Base-by-base conservation (phyloP, 495 filamentous ascomycete species). In the Hyphodiscus hymeniophilus region DNA sequence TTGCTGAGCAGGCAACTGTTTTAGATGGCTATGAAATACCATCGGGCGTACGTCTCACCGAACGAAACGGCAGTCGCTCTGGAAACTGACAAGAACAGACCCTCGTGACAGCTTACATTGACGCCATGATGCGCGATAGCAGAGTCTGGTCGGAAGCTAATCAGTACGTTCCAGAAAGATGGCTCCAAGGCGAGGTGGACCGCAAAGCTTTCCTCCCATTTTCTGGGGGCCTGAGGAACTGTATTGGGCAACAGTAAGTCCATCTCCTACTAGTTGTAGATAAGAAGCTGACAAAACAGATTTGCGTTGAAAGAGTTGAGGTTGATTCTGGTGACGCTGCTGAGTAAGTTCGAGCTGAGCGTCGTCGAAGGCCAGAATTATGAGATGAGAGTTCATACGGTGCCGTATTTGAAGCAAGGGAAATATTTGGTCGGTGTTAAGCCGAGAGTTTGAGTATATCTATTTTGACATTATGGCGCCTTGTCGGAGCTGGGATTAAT, bases 141-240 rank as follows among this genome's bases (percentile, higher is more conserved):
- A 42, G 21, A 2, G 64, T 67, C 38, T 75, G 68, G 45, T 40
- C 46, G 2, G 50, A 61, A 13, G 53, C 62, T 0, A 52, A 71
- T 6, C 22, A 45, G 0, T 73, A 68, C 47, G 42, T 66, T 21
- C 72, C 73, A 0, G 68, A 72, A 43, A 56, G 69, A 12, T 71
- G 66, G 65, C 47, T 71, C 11, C 49, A 51, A 21, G 72, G 63
- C 45, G 30, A 48, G 1, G 66, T 67, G 38, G 58, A 62, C 18
- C 56, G 58, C 22, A 58, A 61, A 4, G 65, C 55, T 13, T 50
- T 70, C 6, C 62, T 70, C 34, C 66, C 72, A 3, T 74, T 76
- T 47, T 74, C 70, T 0, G 49, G 66, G 24, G 74, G 74, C 1
- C 63, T 69, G 0, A 63, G 70, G 0, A 70, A 71, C 32, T 77